Evolutionary conservation across 805 yeast species (phyloP).

Genomic region (Spathaspora hagerdaliae): DNA sequence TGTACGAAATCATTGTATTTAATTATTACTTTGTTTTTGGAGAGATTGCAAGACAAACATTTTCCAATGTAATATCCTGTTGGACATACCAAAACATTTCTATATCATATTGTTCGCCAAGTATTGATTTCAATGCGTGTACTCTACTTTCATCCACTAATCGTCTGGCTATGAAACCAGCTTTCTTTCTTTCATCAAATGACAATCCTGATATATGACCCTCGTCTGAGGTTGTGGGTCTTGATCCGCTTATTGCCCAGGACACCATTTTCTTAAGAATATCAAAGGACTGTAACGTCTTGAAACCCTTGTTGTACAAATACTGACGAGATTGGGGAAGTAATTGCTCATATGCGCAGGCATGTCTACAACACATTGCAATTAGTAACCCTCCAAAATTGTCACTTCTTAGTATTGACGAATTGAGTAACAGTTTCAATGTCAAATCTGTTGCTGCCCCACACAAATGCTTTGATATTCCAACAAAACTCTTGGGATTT

Average conservation of each 20-base stretch:
- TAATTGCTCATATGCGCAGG: constrained; percentile 60
- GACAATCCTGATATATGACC: constrained; percentile 10
- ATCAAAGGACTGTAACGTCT: constrained; percentile 35
- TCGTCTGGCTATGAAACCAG: constrained; percentile 70
- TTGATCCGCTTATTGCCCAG: constrained; percentile 83
- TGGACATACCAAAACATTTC: constrained; percentile 58
- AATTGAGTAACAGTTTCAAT: constrained; percentile 53
- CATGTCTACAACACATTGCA: constrained; percentile 93
- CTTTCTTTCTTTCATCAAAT: constrained; percentile 45
- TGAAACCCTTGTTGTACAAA: constrained; percentile 31
- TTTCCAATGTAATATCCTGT: constrained; percentile 61
- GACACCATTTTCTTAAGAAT: constrained; percentile 64
- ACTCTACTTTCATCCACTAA: constrained; percentile 72
- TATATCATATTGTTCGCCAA: constrained; percentile 37
- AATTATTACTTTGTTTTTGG: background rate
- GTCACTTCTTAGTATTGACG: constrained; percentile 16
- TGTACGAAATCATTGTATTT: background rate
- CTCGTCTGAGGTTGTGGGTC: constrained; percentile 22
- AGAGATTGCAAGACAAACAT: constrained; percentile 45
- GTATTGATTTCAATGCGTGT: constrained; percentile 34
- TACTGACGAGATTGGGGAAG: constrained; percentile 44
- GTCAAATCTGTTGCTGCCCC: constrained; percentile 94
- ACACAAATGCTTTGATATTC: constrained; percentile 84
- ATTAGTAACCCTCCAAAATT: constrained; percentile 58
- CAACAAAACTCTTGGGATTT: constrained; percentile 37